Conservation (phyloP, 2,329 filamentous ascomycete species). For the Byssochlamys sp. region DNA sequence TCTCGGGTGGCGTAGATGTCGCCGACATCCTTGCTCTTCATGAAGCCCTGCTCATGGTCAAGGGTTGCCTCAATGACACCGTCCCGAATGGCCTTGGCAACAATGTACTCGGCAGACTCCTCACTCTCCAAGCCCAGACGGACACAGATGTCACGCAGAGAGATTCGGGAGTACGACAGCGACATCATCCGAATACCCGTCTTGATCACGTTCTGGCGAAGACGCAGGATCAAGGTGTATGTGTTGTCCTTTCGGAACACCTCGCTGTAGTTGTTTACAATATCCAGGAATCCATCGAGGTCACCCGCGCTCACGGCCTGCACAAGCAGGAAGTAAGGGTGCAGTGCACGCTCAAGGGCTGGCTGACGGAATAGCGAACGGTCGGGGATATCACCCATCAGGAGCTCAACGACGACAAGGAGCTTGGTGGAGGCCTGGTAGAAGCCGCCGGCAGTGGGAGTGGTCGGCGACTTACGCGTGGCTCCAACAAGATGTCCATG, state of each 20-base stretch:
- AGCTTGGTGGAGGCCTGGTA: constrained; percentile 94
- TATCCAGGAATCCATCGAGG: constrained; percentile 81
- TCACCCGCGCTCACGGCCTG: constrained; percentile 95
- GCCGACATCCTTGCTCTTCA: constrained; percentile 95
- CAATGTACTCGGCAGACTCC: constrained; percentile 97
- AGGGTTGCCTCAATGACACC: constrained; percentile 92
- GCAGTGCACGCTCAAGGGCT: constrained; percentile 72
- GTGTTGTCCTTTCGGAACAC: constrained; percentile 89
- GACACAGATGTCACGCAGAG: constrained; percentile 91
- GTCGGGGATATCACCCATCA: constrained; percentile 98
- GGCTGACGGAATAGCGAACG: constrained; percentile 87
- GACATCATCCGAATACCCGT: constrained; percentile 99
- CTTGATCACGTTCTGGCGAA: constrained; percentile 98
- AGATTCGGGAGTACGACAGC: constrained; percentile 92
- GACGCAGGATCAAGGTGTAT: constrained; percentile 85
- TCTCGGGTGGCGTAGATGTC: constrained; percentile 94
- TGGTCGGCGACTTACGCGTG: constrained; percentile 88
- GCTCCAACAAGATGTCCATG: constrained; percentile 89
- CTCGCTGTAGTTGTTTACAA: constrained; percentile 69
- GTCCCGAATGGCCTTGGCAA: constrained; percentile 94
- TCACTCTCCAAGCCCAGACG: constrained; percentile 87
- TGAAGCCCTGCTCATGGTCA: constrained; percentile 88
- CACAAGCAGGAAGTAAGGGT: constrained; percentile 87
- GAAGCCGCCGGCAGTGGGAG: constrained; percentile 80
- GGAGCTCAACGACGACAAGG: constrained; percentile 85